A percentile compares a stretch with the other conserved stretches of the same genome.
phyloP scores from a whole-genome alignment of 768 basidiomycete species.

The Coprinopsis cinerea region DNA sequence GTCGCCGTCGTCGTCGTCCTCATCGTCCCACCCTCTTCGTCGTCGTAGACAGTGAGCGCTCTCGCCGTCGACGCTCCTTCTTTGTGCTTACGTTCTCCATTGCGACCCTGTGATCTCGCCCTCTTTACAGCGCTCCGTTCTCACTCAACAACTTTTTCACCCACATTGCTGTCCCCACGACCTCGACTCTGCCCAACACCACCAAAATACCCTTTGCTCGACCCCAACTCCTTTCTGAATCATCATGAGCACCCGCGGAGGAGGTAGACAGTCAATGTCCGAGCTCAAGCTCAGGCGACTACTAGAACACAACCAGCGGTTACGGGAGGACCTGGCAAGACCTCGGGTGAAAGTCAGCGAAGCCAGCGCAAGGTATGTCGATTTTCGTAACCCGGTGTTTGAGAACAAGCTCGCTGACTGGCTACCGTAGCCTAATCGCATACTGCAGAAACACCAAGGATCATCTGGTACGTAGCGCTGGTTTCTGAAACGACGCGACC shows the following conservation, averaged over 20 bases:
- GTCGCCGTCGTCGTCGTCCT: background rate
- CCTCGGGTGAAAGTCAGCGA: slow-evolving; percentile 90
- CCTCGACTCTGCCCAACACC: slow-evolving; percentile 13
- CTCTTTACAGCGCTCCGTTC: background rate
- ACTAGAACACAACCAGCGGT: slow-evolving; percentile 89
- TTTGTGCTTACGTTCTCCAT: background rate
- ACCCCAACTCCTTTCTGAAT: background rate
- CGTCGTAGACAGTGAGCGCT: slow-evolving; percentile 7
- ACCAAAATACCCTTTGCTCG: slow-evolving; percentile 1
- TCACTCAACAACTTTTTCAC: slow-evolving; percentile 2
- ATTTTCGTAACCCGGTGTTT: slow-evolving; percentile 1
- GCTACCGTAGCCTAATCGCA: slow-evolving; percentile 68
- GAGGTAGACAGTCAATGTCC: slow-evolving; percentile 85
- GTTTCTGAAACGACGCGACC: slow-evolving; percentile 1
- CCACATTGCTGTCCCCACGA: slow-evolving; percentile 11
- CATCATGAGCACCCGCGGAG: slow-evolving; percentile 53
- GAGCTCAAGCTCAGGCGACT: slow-evolving; percentile 94
- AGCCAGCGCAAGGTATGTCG: slow-evolving; percentile 70
- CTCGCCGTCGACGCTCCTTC: slow-evolving; percentile 1
- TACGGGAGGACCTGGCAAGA: slow-evolving; percentile 85
- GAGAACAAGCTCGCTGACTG: slow-evolving; percentile 9
- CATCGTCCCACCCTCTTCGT: background rate
- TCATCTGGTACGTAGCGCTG: slow-evolving; percentile 37
- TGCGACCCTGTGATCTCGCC: no score
- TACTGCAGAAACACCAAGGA: slow-evolving; percentile 96